Conservation (phyloP, 2,329 filamentous ascomycete species). For the Apiospora malaysiana region DNA sequence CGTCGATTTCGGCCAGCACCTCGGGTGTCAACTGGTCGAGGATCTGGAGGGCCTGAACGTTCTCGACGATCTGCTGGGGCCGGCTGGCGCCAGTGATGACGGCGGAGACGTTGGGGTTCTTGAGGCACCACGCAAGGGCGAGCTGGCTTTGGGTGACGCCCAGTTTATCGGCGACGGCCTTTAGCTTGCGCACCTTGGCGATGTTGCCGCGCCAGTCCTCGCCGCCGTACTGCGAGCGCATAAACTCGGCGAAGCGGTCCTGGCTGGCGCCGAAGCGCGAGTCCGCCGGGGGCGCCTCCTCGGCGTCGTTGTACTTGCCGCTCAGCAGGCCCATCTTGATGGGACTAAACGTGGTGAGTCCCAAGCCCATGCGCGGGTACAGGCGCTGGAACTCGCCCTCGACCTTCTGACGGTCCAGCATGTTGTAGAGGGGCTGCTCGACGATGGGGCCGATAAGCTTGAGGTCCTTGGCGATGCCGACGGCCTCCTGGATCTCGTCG, state of each 20-base stretch:
- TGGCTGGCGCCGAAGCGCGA: slow-evolving; percentile 34
- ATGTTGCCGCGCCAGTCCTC: slow-evolving; percentile 62
- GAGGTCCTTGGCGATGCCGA: slow-evolving; percentile 63
- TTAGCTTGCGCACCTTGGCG: slow-evolving; percentile 63
- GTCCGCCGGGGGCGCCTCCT: slow-evolving; percentile 56
- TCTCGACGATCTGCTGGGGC: slow-evolving; percentile 65
- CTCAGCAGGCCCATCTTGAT: slow-evolving; percentile 66
- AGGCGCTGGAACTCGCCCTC: slow-evolving; percentile 67
- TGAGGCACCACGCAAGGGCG: slow-evolving; percentile 67
- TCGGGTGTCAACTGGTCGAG: slow-evolving; percentile 64
- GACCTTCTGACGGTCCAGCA: slow-evolving; percentile 66
- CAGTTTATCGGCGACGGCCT: slow-evolving; percentile 69
- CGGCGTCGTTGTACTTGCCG: slow-evolving; percentile 71
- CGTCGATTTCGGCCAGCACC: slow-evolving; percentile 65
- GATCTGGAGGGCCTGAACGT: slow-evolving; percentile 57
- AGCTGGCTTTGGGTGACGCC: slow-evolving; percentile 62
- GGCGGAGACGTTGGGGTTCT: slow-evolving; percentile 65
- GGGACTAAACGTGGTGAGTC: slow-evolving; percentile 68
- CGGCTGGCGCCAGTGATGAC: slow-evolving; percentile 67
- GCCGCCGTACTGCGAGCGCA: slow-evolving; percentile 55
- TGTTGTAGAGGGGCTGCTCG: slow-evolving; percentile 72
- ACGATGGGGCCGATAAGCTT: slow-evolving; percentile 67
- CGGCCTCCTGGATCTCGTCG: slow-evolving; percentile 69
- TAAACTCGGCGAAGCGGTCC: slow-evolving; percentile 63
- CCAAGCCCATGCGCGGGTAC: slow-evolving; percentile 64